Evolutionary conservation across 169 alveolate genomes (phyloP), one percentile per base, ranked within the genome.

Genomic region (Cryptosporidium tyzzeri): DNA sequence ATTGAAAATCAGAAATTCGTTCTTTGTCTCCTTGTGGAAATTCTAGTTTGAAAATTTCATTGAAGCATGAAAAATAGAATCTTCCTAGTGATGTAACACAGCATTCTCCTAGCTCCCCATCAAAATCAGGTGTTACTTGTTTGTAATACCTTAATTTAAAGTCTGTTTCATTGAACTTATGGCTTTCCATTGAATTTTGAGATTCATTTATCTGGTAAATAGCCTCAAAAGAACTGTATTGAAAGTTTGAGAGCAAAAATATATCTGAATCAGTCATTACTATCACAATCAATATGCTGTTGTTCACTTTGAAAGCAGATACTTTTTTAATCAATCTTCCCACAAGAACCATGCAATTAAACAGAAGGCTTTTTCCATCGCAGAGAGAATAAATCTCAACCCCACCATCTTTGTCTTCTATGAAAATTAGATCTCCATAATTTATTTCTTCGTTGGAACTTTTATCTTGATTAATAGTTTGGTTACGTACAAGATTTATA

Each of bases 391-490:
- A 73, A n/a, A 73, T 33, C 31, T 73, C 70, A 23, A 73, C 23
- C 58, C 41, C 69, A 16, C 86, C 86, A 14, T 73, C 29, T 51
- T 31, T 51, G 5, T 55, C 33, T 16, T 33, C 70, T 18, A 73
- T 73, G 6, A 73, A n/a, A 55, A 73, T 73, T 12, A 73, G 39
- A 55, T 73, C 86, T 26, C 71, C 33, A n/a, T 14, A 33, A 33
- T 58, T 14, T 48, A 48, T 48, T 48, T 48, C 53, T 37, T 23
- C 9, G 23, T 9, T 73, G 23, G 41, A 55, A 55, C 48, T 71
- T 48, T n/a, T 12, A n/a, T 58, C 29, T 6, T 45, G 3, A 3
- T 73, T n/a, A 35, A 14, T 10, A n/a, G 0, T 33, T 65, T 16
- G 21, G n/a, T 33, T 1, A 9, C 26, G 9, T 45, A 48, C 39